phyloP scores from a whole-genome alignment of 2,329 filamentous ascomycete genomes.

The Aureobasidium zeae region DNA sequence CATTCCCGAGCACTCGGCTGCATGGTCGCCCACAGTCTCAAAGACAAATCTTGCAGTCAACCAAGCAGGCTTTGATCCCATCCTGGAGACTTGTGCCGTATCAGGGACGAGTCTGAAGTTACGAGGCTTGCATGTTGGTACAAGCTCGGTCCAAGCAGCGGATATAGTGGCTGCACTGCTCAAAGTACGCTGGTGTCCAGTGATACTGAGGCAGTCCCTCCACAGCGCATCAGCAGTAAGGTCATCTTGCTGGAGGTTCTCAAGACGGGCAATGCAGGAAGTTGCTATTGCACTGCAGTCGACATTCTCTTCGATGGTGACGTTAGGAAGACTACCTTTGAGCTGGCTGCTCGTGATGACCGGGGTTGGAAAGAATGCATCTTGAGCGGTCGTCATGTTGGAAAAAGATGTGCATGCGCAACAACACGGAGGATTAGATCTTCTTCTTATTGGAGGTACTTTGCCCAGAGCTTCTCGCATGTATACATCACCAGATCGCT shows the following conservation, averaged over 20 bases:
- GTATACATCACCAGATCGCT: too few relatives aligned
- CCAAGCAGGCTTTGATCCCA: constrained; percentile 21
- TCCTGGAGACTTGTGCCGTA: constrained; percentile 20
- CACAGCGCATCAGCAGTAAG: constrained; percentile 29
- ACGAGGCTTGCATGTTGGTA: constrained; percentile 27
- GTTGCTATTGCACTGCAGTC: constrained; percentile 8
- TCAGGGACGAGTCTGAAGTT: constrained; percentile 17
- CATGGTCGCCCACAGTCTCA: constrained; percentile 20
- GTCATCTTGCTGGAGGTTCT: constrained; percentile 11
- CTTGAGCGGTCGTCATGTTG: constrained; percentile 6
- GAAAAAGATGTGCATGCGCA: too few relatives aligned
- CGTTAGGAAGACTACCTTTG: constrained; percentile 10
- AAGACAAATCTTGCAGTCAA: constrained; percentile 27
- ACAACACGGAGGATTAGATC: too few relatives aligned
- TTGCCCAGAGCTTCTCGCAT: too few relatives aligned
- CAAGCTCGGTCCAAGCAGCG: constrained; percentile 29
- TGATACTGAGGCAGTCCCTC: constrained; percentile 49
- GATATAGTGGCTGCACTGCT: constrained; percentile 37
- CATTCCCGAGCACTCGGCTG: constrained; percentile 27
- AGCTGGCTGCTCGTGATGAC: constrained; percentile 11
- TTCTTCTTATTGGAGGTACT: too few relatives aligned
- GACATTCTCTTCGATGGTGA: constrained; percentile 4
- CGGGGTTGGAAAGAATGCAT: background rate
- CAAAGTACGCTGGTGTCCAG: constrained; percentile 49
- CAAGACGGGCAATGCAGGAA: constrained; percentile 12